phyloP scores from a whole-genome alignment of 805 yeast genomes.

The Saturnispora ahearnii region DNA sequence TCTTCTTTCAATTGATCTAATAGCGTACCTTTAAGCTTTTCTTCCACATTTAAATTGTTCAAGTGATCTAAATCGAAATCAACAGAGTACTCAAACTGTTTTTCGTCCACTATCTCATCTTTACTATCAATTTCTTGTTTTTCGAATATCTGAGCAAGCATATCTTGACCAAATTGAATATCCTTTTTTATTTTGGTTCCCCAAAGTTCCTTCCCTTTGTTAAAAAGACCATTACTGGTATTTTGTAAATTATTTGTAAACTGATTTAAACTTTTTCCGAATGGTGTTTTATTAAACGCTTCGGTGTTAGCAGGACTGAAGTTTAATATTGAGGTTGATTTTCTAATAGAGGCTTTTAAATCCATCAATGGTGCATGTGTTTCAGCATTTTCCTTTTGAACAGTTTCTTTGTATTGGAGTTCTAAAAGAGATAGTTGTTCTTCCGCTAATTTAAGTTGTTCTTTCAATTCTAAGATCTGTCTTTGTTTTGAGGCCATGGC shows the following conservation, averaged over 20 bases:
- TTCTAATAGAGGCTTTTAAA: constrained; percentile 6
- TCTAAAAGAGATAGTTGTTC: constrained; percentile 32
- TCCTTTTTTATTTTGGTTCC: constrained; percentile 20
- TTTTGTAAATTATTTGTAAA: constrained; percentile 18
- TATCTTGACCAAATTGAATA: constrained; percentile 10
- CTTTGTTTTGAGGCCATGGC: constrained; percentile 45
- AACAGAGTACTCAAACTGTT: constrained; percentile 20
- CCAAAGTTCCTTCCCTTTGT: constrained; percentile 20
- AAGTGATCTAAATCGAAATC: constrained; percentile 12
- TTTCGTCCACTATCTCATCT: constrained; percentile 13
- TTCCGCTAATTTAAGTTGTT: constrained; percentile 34
- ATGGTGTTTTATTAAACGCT: constrained; percentile 10
- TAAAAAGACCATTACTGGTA: constrained; percentile 19
- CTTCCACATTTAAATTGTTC: constrained; percentile 6
- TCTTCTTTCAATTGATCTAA: constrained; percentile 11
- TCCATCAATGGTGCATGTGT: not conserved
- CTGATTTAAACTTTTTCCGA: constrained; percentile 17
- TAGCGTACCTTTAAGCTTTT: constrained; percentile 6
- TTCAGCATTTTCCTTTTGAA: not conserved
- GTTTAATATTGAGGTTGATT: constrained; percentile 13
- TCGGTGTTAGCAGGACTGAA: constrained; percentile 7
- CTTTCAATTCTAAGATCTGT: constrained; percentile 39
- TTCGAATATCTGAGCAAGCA: constrained; percentile 13
- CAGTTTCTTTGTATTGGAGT: constrained; percentile 18
- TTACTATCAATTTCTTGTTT: constrained; percentile 1